Percentiles rank a stretch among this genome's conserved stretches.
These are phyloP conservation scores for Moricandia moricandioides DNA, from an alignment of 345 rosid genomes.

Conservation along the genomic window DNA sequence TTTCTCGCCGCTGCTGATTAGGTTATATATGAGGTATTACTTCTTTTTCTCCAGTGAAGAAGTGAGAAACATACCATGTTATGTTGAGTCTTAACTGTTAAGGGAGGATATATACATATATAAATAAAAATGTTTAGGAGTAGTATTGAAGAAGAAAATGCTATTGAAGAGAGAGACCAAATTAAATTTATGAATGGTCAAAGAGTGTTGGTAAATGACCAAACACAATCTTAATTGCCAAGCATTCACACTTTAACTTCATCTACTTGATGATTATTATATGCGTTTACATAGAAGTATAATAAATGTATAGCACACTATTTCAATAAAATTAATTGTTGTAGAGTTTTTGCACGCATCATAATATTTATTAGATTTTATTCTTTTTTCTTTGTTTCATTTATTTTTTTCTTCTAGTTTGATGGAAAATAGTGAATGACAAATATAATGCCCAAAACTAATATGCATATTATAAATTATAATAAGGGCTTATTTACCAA, in stretches of 20 bases:
- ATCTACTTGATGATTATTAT: constrained; percentile 7
- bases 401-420: neutral
- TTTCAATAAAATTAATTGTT: neutral
- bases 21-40: neutral
- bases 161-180: constrained; percentile 13
- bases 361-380: neutral
- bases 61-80: neutral
- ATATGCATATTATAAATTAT: neutral
- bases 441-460: neutral
- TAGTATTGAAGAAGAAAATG: neutral
- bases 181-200: constrained; percentile 23
- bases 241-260: constrained; percentile 30
- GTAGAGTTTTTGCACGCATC: neutral
- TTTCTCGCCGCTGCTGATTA: neutral
- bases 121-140: neutral
- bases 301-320: neutral
- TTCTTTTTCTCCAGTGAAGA: too few relatives aligned
- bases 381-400: neutral
- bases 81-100: neutral
- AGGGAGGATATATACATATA: neutral
- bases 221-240: constrained; percentile 30
- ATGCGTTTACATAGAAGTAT: neutral
- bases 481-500: too few relatives aligned
- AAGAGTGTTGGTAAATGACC: constrained; percentile 30
- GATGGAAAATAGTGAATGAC: neutral